These are phyloP conservation scores for Didymosphaeria variabile DNA, from an alignment of 2,329 filamentous ascomycete species.

Conservation along the genomic window DNA sequence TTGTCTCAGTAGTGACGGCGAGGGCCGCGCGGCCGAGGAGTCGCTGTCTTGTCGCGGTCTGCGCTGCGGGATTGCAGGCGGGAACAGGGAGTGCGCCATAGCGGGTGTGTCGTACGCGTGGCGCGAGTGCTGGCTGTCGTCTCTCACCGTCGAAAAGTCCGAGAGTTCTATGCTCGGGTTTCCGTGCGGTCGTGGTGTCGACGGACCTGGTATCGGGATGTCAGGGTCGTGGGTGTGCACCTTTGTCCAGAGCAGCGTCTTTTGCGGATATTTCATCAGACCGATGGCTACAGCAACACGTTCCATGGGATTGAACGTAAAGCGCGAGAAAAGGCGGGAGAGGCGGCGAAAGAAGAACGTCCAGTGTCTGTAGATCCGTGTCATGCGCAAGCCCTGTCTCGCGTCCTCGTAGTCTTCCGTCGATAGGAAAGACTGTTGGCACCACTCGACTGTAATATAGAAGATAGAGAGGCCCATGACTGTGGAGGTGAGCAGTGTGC, in stretches of 20 bases:
- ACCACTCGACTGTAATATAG: slow-evolving; percentile 52
- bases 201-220: not conserved
- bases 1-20: slow-evolving; percentile 3
- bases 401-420: slow-evolving; percentile 45
- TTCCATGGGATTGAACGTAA: slow-evolving; percentile 26
- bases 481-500: slow-evolving; percentile 38
- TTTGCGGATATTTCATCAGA: slow-evolving; percentile 30
- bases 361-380: slow-evolving; percentile 32
- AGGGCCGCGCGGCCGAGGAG: slow-evolving; percentile 13
- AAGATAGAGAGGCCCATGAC: slow-evolving; percentile 46
- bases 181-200: not conserved
- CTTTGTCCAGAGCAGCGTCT: slow-evolving; percentile 36
- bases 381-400: slow-evolving; percentile 35
- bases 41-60: slow-evolving; percentile 26
- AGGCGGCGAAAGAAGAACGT: slow-evolving; percentile 25
- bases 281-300: slow-evolving; percentile 22
- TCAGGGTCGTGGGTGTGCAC: slow-evolving; percentile 21
- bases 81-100: slow-evolving; percentile 31
- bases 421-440: slow-evolving; percentile 48
- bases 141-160: slow-evolving; percentile 20
- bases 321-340: slow-evolving; percentile 21
- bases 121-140: slow-evolving; percentile 12
- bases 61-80: slow-evolving; percentile 23
- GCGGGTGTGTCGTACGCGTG: slow-evolving; percentile 26
- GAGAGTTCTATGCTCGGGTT: slow-evolving; percentile 28